Evolutionary conservation across 139 green algal genomes (phyloP).

Genomic region (Coelastrella sp.): DNA sequence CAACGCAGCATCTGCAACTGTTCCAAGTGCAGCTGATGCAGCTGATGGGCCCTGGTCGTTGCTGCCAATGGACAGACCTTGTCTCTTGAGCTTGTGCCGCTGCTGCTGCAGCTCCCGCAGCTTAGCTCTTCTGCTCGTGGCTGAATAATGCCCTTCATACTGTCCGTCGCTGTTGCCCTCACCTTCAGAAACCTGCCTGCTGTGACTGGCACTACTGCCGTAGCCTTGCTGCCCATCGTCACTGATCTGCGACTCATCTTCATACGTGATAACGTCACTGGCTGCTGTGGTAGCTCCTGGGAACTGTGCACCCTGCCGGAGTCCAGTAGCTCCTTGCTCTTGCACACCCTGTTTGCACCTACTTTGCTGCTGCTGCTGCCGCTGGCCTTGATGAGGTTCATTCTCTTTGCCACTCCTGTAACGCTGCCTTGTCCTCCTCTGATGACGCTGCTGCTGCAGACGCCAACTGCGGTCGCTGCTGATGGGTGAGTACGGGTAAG

Average conservation of each 20-base stretch:
- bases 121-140: neutral
- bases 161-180: neutral
- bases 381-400: conserved; percentile 5
- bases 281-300: neutral
- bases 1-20: conserved; percentile 9
- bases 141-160: neutral
- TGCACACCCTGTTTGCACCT: neutral
- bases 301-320: neutral
- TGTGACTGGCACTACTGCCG: neutral
- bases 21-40: neutral
- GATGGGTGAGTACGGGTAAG: neutral
- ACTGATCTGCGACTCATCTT: neutral
- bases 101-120: neutral
- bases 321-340: neutral
- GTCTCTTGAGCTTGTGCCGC: neutral
- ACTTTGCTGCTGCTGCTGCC: conserved; percentile 32
- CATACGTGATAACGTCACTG: neutral
- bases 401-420: neutral
- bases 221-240: neutral
- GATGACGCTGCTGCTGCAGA: neutral
- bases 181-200: neutral
- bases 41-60: neutral
- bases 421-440: neutral
- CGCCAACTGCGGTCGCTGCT: neutral
- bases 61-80: neutral